Evolutionary conservation across 192 early-diverging fungal species (phyloP).

Genomic region (Podila epigama): DNA sequence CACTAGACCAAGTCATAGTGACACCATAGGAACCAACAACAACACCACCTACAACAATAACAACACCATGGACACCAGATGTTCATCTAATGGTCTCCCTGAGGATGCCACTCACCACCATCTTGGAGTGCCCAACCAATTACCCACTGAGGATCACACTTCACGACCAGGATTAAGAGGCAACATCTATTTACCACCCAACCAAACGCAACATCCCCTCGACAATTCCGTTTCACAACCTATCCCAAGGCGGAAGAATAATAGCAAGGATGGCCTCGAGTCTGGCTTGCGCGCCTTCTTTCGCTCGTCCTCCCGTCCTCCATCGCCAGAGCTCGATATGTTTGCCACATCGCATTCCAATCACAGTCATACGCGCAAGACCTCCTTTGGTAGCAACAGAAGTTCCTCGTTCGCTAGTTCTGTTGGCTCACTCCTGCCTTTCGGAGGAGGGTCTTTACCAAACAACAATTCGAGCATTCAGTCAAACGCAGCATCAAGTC

Average conservation of each 20-base stretch:
- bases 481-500: neutral
- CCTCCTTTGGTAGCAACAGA: conserved; percentile 24
- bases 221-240: neutral
- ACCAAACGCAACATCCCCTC: neutral
- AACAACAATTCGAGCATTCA: neutral
- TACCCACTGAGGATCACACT: neutral
- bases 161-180: neutral
- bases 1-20: neutral
- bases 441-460: neutral
- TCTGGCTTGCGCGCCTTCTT: conserved; percentile 35
- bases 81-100: neutral
- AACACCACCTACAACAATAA: too few relatives aligned
- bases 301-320: conserved; percentile 33
- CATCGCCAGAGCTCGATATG: conserved; percentile 19
- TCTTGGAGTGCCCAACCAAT: neutral
- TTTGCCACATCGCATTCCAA: conserved; percentile 5
- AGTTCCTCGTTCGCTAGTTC: conserved; percentile 18
- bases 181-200: neutral
- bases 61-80: too few relatives aligned
- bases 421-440: conserved; percentile 3
- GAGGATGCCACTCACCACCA: neutral
- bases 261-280: conserved; percentile 23
- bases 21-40: too few relatives aligned
- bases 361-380: conserved; percentile 26
- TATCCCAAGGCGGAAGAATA: conserved; percentile 5